These are phyloP conservation scores for Pythium myriotylum DNA, from an alignment of 352 stramenopile genomes.

Conservation along the genomic window DNA sequence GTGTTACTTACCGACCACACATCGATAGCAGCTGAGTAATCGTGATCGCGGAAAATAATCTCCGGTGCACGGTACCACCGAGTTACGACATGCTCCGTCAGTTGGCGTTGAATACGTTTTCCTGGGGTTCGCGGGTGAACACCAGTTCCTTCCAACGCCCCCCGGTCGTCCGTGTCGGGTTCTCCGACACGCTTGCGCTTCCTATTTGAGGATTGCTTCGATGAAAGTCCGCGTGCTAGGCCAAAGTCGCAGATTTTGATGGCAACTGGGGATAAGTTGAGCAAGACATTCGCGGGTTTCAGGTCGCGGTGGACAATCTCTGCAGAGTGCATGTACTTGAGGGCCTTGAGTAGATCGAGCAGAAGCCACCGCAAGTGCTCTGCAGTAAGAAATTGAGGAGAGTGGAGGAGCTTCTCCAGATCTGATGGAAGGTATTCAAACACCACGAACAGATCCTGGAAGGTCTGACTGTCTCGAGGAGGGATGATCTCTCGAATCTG, in stretches of 20 bases:
- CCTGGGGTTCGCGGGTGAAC: constrained; percentile 75
- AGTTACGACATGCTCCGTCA: constrained; percentile 95
- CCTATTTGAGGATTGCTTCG: constrained; percentile 48
- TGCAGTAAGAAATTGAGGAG: constrained; percentile 81
- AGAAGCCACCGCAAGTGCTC: constrained; percentile 87
- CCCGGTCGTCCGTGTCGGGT: constrained; percentile 59
- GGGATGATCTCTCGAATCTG: constrained; percentile 88
- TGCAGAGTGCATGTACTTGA: constrained; percentile 91
- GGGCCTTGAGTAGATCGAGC: constrained; percentile 81
- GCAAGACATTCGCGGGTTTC: constrained; percentile 87
- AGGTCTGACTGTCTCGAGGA: constrained; percentile 67
- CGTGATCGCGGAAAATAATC: constrained; percentile 92
- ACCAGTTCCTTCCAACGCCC: constrained; percentile 57
- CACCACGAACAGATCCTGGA: constrained; percentile 86
- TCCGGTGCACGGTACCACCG: constrained; percentile 95
- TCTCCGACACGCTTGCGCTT: constrained; percentile 60
- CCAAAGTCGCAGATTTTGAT: constrained; percentile 91
- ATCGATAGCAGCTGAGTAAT: constrained; percentile 88
- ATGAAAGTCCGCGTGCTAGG: constrained; percentile 70
- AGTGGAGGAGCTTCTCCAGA: constrained; percentile 85
- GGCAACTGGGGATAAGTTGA: constrained; percentile 84
- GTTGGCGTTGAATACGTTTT: constrained; percentile 86
- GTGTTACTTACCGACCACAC: constrained; percentile 81
- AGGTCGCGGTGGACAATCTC: constrained; percentile 90
- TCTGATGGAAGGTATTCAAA: constrained; percentile 87